Percentiles rank a stretch among this genome's conserved stretches.
Evolutionary conservation across 441 rosid genomes (phyloP).

Genomic region (Adansonia grandidieri): DNA sequence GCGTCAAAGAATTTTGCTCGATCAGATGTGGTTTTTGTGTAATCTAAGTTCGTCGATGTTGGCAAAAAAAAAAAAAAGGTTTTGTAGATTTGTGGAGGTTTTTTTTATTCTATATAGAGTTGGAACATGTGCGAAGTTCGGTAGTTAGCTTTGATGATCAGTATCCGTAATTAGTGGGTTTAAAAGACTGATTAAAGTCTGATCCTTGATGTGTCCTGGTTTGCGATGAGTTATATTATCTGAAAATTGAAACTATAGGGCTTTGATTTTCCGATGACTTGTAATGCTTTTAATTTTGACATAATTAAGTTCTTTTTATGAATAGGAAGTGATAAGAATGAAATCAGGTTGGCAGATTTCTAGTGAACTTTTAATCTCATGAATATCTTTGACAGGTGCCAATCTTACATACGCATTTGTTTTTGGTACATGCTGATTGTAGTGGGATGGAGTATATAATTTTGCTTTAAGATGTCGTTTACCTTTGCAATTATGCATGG

Average conservation of each 20-base stretch:
- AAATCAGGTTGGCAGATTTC: background rate
- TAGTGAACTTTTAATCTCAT: background rate
- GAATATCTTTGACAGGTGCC: background rate
- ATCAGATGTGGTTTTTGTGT: background rate
- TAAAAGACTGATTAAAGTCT: conserved; percentile 1
- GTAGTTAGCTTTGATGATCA: conserved; percentile 7
- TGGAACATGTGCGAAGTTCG: background rate
- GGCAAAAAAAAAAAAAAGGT: background rate
- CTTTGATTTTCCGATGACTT: background rate
- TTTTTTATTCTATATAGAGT: background rate
- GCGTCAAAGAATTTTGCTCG: conserved; percentile 1
- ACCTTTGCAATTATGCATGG: background rate
- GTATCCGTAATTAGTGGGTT: conserved; percentile 5
- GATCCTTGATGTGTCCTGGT: conserved; percentile 15
- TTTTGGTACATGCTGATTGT: background rate
- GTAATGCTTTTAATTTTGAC: background rate
- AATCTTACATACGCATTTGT: conserved; percentile 12
- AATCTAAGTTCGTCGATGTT: conserved; percentile 2
- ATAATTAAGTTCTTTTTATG: conserved; percentile 4
- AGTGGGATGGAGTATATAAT: background rate
- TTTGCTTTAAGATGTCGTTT: background rate
- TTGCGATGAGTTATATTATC: conserved; percentile 2
- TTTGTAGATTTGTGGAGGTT: conserved; percentile 9
- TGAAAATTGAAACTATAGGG: conserved; percentile 9
- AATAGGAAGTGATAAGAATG: background rate